Evolutionary conservation across 2,329 filamentous ascomycete genomes (phyloP), one percentile per base, ranked within the genome.

Genomic region (Colletotrichum coccodes): DNA sequence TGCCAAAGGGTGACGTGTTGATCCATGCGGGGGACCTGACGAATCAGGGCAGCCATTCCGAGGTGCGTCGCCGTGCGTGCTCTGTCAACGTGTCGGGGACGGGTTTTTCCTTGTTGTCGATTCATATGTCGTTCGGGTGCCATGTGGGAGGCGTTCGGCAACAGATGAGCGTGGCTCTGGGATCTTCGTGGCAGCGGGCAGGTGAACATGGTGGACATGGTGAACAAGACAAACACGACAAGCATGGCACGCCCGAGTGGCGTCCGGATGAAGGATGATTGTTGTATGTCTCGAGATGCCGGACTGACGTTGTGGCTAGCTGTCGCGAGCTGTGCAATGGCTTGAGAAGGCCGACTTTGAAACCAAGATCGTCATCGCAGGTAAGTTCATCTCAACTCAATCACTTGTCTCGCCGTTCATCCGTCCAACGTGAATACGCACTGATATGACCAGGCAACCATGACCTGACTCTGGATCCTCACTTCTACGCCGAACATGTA

Each of bases 1-100:
- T 94, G 1, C 92, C 92, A 0, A 85, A 85, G 26, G 92, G 92
- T 46, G 91, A 95, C 76, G 87, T 95, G 9, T 83, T 95, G 38
- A 90, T 94, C 57, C 92, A 94, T 75, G 92, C 92, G 1, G 92
- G 92, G 7, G 92, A 95, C 76, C 79, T 95, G 72, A 93, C 92
- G 4, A 94, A 94, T 76, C 89, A 92, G 75, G 92, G 92, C 18
- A 90, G 82, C 71, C 82, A 82, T 71, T 82, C 81, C 7, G 88
- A 90, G 79, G 85, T 85, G 40, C 58, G 65, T 68, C 30, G n/a
- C 30, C 34, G n/a, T 42, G n/a, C 8, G 4, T 60, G 26, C 7
- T 16, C 6, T 28, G 34, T 54, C 32, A 40, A 21, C 9, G 12
- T 18, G 11, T 14, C n/a, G 21, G 23, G 18, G 32, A 38, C 16